phyloP scores from a whole-genome alignment of 2,329 filamentous ascomycete species.

The Xylariaceae sp. region DNA sequence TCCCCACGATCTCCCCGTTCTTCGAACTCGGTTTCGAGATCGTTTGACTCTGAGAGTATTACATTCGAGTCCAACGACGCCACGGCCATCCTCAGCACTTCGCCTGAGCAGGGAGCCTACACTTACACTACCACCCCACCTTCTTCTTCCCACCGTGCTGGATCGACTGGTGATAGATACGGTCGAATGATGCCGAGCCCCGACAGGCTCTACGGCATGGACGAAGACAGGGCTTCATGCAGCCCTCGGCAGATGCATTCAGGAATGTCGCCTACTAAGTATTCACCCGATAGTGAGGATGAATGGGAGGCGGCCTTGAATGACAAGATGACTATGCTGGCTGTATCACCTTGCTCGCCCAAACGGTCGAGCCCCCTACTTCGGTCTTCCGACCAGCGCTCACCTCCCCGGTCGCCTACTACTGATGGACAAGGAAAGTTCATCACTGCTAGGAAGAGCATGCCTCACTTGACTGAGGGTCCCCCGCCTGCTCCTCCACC shows the following conservation, averaged over 20 bases:
- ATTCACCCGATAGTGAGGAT: conserved; percentile 12
- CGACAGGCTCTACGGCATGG: not conserved
- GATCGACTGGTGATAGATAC: not conserved
- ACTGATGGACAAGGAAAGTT: conserved; percentile 16
- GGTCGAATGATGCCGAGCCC: not conserved
- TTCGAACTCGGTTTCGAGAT: conserved; percentile 13
- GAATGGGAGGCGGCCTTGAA: conserved; percentile 11
- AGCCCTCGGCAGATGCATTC: conserved; percentile 17
- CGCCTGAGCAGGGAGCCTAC: conserved; percentile 8
- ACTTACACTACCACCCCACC: not conserved
- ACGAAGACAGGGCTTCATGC: conserved; percentile 10
- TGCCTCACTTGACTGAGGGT: conserved; percentile 46
- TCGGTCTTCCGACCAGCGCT: conserved; percentile 10
- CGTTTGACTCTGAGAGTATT: conserved; percentile 5
- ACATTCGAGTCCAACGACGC: conserved; percentile 8
- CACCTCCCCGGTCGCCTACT: conserved; percentile 11
- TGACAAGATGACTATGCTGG: conserved; percentile 14
- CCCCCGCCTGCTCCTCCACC: conserved; percentile 52
- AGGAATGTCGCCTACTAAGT: conserved; percentile 8
- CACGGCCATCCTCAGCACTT: not conserved
- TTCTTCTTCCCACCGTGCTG: not conserved
- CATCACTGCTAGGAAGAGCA: conserved; percentile 40
- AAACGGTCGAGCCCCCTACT: conserved; percentile 26
- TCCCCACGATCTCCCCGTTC: conserved; percentile 36
- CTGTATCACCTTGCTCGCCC: conserved; percentile 19